Conservation (phyloP, 2,329 filamentous ascomycete genomes). For the Cercospora nicotianae region DNA sequence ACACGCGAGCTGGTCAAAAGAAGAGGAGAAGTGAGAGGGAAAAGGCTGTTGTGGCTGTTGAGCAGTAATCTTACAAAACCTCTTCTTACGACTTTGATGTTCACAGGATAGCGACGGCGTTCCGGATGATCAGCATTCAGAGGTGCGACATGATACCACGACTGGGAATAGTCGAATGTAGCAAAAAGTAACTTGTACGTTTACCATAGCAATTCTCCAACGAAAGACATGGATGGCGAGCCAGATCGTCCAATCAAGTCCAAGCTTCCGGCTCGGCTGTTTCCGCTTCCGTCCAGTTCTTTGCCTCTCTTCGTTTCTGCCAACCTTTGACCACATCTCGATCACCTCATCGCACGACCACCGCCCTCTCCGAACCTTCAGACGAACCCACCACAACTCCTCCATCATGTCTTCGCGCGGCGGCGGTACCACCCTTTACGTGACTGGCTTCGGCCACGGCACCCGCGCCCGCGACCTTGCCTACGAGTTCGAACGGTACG, state of each 20-base stretch:
- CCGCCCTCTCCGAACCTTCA: slow-evolving; percentile 7
- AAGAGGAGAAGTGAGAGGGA: slow-evolving; percentile 77
- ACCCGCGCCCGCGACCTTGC: slow-evolving; percentile 98
- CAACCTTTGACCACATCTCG: slow-evolving; percentile 4
- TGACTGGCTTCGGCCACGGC: slow-evolving; percentile 98
- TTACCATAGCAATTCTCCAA: background rate
- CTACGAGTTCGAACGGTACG: slow-evolving; percentile 99
- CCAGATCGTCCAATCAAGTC: background rate
- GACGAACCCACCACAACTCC: slow-evolving; percentile 1
- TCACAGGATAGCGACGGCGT: slow-evolving; percentile 21
- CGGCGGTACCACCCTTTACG: slow-evolving; percentile 86
- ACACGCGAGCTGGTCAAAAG: slow-evolving; percentile 79
- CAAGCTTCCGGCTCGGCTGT: background rate
- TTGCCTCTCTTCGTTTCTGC: background rate
- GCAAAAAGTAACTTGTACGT: background rate
- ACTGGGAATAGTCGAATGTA: slow-evolving; percentile 1
- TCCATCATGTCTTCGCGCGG: slow-evolving; percentile 86
- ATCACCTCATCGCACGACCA: slow-evolving; percentile 8
- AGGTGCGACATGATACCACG: slow-evolving; percentile 12
- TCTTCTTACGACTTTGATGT: background rate
- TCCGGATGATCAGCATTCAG: slow-evolving; percentile 4
- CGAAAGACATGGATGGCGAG: background rate
- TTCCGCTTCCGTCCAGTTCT: background rate
- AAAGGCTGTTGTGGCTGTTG: slow-evolving; percentile 79
- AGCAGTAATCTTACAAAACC: slow-evolving; percentile 48